These are phyloP conservation scores for Flaveria linearis DNA, from an alignment of 129 eudicot species.

Conservation along the genomic window DNA sequence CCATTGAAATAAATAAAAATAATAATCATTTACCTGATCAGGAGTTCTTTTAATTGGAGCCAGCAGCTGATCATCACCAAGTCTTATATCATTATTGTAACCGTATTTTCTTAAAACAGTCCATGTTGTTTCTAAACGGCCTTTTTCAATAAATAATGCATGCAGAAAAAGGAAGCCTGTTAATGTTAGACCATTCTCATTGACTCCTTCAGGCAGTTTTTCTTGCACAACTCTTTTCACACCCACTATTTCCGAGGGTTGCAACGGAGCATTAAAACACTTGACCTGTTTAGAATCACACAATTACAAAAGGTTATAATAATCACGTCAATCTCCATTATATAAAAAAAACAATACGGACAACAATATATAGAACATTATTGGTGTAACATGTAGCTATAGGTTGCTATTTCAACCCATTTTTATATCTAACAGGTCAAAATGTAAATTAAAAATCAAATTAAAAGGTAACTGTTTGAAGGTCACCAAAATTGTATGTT, in stretches of 20 bases:
- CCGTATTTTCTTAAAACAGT: conserved; percentile 91
- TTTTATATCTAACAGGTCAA: not conserved
- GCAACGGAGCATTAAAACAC: conserved; percentile 97
- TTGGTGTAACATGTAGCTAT: conserved; percentile 2
- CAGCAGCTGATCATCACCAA: conserved; percentile 64
- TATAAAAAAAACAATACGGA: conserved; percentile 5
- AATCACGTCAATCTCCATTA: not conserved
- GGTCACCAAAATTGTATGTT: not conserved
- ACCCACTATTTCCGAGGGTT: conserved; percentile 85
- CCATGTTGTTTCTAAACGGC: conserved; percentile 95
- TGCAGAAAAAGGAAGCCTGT: conserved; percentile 90
- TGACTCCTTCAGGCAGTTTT: conserved; percentile 84
- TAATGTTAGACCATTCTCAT: conserved; percentile 82
- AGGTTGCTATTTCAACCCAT: not conserved
- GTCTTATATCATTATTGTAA: conserved; percentile 86
- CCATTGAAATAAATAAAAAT: not conserved
- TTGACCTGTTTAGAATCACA: conserved; percentile 60
- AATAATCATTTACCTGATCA: conserved; percentile 65
- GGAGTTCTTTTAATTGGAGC: conserved; percentile 72
- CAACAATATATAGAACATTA: not conserved
- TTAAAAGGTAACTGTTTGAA: not conserved
- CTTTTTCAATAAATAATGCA: conserved; percentile 90
- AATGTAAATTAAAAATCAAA: not conserved
- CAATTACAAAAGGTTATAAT: not conserved
- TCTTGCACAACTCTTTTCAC: conserved; percentile 97